Evolutionary conservation across 805 yeast genomes (phyloP).

Genomic region (Metschnikowia lunata): DNA sequence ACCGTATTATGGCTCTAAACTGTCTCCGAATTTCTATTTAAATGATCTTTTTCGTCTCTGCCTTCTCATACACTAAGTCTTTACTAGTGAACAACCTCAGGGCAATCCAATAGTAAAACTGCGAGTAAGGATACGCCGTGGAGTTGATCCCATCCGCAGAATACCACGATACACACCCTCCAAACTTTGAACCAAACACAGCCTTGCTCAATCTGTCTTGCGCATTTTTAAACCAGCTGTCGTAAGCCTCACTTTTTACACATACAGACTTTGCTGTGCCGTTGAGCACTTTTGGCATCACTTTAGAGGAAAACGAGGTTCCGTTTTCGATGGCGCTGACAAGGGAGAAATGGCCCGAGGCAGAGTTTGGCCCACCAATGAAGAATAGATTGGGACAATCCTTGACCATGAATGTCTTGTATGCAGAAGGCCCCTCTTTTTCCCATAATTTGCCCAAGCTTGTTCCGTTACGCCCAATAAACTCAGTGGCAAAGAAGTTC

Average conservation of each 20-base stretch:
- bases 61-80: constrained; percentile 12
- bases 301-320: constrained; percentile 20
- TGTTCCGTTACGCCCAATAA: constrained; percentile 26
- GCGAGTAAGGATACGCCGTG: constrained; percentile 37
- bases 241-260: constrained; percentile 31
- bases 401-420: constrained; percentile 30
- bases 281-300: constrained; percentile 24
- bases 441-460: constrained; percentile 25
- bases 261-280: constrained; percentile 26
- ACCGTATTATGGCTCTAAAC: too few relatives aligned
- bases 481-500: constrained; percentile 16
- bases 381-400: constrained; percentile 34
- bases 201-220: constrained; percentile 25
- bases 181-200: constrained; percentile 36
- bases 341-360: constrained; percentile 41
- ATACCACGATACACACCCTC: constrained; percentile 43
- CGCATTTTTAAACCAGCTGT: constrained; percentile 28
- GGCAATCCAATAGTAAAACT: constrained; percentile 25
- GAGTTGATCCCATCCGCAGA: constrained; percentile 24
- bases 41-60: constrained; percentile 2
- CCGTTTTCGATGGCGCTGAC: constrained; percentile 37
- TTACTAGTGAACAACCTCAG: constrained; percentile 10
- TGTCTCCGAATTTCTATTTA: background rate
- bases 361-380: constrained; percentile 39
- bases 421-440: constrained; percentile 31